Evolutionary conservation across 2,329 filamentous ascomycete genomes (phyloP).

Genomic region (Colletotrichum navitas): DNA sequence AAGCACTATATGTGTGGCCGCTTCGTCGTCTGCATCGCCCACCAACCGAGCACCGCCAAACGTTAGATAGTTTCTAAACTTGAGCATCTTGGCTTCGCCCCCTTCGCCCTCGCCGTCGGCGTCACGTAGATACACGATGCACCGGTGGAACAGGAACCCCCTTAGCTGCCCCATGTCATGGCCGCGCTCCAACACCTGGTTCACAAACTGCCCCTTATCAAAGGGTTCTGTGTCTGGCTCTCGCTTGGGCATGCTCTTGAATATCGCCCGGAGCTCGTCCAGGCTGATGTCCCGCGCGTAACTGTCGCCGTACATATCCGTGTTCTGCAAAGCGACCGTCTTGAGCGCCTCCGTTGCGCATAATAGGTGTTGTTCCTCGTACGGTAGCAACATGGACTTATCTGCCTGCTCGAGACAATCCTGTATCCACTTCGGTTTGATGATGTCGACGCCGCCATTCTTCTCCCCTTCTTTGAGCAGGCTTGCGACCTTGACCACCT

Average conservation of each 20-base stretch:
- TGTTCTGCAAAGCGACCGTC: conserved; percentile 68
- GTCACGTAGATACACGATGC: conserved; percentile 56
- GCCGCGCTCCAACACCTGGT: conserved; percentile 68
- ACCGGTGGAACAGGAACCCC: conserved; percentile 65
- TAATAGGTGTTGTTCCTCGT: conserved; percentile 76
- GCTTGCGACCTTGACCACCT: conserved; percentile 83
- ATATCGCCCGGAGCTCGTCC: conserved; percentile 70
- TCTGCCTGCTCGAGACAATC: conserved; percentile 78
- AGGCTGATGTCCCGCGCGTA: conserved; percentile 78
- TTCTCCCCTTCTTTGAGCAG: conserved; percentile 83
- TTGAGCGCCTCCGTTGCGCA: conserved; percentile 70
- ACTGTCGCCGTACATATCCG: conserved; percentile 86
- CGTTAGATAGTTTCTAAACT: conserved; percentile 67
- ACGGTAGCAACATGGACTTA: conserved; percentile 73
- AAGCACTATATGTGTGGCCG: conserved; percentile 80
- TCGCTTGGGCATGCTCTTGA: conserved; percentile 65
- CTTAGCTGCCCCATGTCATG: conserved; percentile 64
- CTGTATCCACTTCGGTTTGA: conserved; percentile 84
- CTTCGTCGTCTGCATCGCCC: conserved; percentile 62
- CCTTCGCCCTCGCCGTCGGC: conserved; percentile 44
- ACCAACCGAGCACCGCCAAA: conserved; percentile 77
- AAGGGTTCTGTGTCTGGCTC: conserved; percentile 55
- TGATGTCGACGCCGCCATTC: conserved; percentile 75
- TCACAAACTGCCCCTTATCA: conserved; percentile 61
- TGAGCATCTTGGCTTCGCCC: conserved; percentile 48